These are phyloP conservation scores for Veloporphyrellus conicus DNA, from an alignment of 1,284 basidiomycete species.

Conservation along the genomic window DNA sequence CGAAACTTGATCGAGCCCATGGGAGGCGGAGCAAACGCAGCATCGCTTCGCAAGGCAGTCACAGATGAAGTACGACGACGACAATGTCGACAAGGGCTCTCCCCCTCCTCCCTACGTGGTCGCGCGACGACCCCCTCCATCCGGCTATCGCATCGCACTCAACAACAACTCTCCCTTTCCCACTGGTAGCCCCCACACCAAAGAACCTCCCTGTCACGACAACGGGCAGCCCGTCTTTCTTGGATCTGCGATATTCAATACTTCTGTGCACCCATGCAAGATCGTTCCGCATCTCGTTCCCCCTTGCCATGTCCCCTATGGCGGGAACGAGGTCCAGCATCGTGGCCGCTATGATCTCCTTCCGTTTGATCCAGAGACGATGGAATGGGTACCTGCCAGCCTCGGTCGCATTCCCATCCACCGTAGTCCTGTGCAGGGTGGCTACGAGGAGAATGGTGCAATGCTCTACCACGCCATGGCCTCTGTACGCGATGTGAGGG, in stretches of 20 bases:
- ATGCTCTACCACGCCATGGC: constrained; percentile 56
- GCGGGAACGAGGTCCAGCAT: constrained; percentile 56
- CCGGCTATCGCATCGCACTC: constrained; percentile 61
- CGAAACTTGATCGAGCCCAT: no score
- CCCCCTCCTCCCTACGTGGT: constrained; percentile 23
- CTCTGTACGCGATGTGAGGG: constrained; percentile 44
- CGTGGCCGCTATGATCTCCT: constrained; percentile 65
- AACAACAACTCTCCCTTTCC: constrained; percentile 48
- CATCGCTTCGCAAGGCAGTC: no score
- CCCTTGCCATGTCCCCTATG: constrained; percentile 58
- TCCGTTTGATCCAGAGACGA: constrained; percentile 57
- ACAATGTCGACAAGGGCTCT: background rate
- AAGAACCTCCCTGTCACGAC: constrained; percentile 49
- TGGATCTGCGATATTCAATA: constrained; percentile 63
- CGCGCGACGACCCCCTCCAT: constrained; percentile 39
- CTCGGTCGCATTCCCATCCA: constrained; percentile 56
- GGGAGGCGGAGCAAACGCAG: no score
- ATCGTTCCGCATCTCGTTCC: constrained; percentile 55
- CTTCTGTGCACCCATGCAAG: constrained; percentile 76
- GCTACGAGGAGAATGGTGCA: constrained; percentile 40
- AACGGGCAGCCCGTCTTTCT: constrained; percentile 63
- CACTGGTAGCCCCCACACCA: constrained; percentile 35
- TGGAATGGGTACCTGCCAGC: constrained; percentile 66
- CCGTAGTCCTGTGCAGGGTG: constrained; percentile 51
- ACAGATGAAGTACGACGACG: background rate